Conservation (phyloP, 1,284 basidiomycete genomes). For the Irpex sp. region DNA sequence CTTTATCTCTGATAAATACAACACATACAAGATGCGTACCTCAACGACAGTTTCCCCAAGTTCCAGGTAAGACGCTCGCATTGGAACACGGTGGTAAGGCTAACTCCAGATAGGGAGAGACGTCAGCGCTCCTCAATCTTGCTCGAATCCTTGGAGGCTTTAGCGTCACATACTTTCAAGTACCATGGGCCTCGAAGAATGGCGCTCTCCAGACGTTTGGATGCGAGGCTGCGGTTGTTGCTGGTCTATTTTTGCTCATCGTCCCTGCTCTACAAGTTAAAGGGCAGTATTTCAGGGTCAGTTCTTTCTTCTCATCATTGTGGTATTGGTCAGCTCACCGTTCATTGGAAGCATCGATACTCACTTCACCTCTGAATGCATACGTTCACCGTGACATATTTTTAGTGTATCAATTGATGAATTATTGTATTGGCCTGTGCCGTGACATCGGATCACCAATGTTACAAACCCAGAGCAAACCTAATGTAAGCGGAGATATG, state of each 20-base stretch:
- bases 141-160: slow-evolving; percentile 68
- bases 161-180: slow-evolving; percentile 72
- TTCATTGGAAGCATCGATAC: background rate
- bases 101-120: slow-evolving; percentile 51
- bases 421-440: no score
- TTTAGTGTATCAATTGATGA: no score
- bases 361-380: background rate
- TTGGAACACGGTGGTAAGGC: no score
- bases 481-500: no score
- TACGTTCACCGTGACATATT: background rate
- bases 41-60: slow-evolving; percentile 56
- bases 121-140: slow-evolving; percentile 68
- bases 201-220: slow-evolving; percentile 69
- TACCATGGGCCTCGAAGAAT: slow-evolving; percentile 63
- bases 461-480: no score
- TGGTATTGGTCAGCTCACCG: background rate
- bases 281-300: slow-evolving; percentile 51
- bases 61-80: slow-evolving; percentile 43
- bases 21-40: slow-evolving; percentile 53
- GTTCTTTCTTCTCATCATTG: slow-evolving; percentile 21
- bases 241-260: slow-evolving; percentile 55
- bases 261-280: slow-evolving; percentile 59
- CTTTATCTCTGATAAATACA: background rate
- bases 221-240: slow-evolving; percentile 47
- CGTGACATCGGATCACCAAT: no score